These are phyloP conservation scores for Apiospora rasikravindrae DNA, from an alignment of 2,329 filamentous ascomycete genomes.

Conservation along the genomic window DNA sequence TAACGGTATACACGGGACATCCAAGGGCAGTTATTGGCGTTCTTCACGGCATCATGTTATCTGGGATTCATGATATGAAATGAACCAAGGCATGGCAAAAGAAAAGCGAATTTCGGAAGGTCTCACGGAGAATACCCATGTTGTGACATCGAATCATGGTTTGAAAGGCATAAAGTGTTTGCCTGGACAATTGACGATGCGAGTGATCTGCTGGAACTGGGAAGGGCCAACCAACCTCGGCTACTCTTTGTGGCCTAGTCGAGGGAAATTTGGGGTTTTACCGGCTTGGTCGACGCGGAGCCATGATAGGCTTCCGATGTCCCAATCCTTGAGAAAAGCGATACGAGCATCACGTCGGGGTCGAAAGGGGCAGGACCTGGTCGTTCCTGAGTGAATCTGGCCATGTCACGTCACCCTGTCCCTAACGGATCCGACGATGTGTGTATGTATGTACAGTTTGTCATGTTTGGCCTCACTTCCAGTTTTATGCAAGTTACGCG, in stretches of 20 bases:
- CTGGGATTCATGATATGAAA: background rate
- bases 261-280: background rate
- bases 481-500: conserved; percentile 2
- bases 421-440: background rate
- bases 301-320: background rate
- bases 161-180: background rate
- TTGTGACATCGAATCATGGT: background rate
- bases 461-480: conserved; percentile 14
- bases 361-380: background rate
- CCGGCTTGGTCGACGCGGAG: background rate
- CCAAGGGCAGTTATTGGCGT: background rate
- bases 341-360: background rate
- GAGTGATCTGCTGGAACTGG: background rate
- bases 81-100: conserved; percentile 5
- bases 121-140: conserved; percentile 4
- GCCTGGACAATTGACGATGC: background rate
- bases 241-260: background rate
- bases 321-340: conserved; percentile 10
- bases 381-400: background rate
- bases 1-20: conserved; percentile 6
- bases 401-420: background rate
- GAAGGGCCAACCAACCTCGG: conserved; percentile 11
- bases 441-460: conserved; percentile 11
- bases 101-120: conserved; percentile 12
- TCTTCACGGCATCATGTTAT: conserved; percentile 9